A percentile compares a stretch with the other conserved stretches of the same genome.
Evolutionary conservation across 768 basidiomycete species (phyloP).

Genomic region (Rhizopogon salebrosus): DNA sequence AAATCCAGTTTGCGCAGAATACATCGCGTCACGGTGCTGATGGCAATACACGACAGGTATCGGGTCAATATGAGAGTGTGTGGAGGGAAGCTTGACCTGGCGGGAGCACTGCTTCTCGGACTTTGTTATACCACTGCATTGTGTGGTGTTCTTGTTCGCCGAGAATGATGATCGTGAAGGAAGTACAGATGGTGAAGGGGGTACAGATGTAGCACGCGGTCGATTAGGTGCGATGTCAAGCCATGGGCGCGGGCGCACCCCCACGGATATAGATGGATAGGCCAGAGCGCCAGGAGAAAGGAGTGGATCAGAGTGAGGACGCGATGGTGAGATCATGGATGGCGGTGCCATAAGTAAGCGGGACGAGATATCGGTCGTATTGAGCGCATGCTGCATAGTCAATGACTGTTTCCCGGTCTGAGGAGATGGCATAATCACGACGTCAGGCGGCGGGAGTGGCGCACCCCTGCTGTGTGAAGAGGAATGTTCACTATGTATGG

Average conservation of each 20-base stretch:
- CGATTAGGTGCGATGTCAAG: slow-evolving; percentile 10
- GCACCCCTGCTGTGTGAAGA: slow-evolving; percentile 9
- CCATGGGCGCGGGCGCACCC: slow-evolving; percentile 9
- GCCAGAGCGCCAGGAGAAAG: slow-evolving; percentile 7
- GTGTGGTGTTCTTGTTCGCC: slow-evolving; percentile 22
- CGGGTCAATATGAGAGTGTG: slow-evolving; percentile 20
- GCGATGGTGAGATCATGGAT: slow-evolving; percentile 15
- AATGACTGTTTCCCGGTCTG: slow-evolving; percentile 24
- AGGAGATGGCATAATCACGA: slow-evolving; percentile 34
- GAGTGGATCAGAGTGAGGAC: slow-evolving; percentile 30
- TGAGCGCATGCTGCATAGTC: slow-evolving; percentile 33
- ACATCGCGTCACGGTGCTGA: slow-evolving; percentile 56
- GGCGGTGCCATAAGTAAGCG: slow-evolving; percentile 15
- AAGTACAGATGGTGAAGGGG: slow-evolving; percentile 15
- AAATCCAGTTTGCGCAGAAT: slow-evolving; percentile 46
- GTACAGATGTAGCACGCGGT: slow-evolving; percentile 16
- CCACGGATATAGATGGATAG: slow-evolving; percentile 3
- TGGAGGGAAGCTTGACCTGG: slow-evolving; percentile 41
- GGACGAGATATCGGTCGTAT: slow-evolving; percentile 6
- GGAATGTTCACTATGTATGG: neutral
- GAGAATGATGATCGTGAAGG: slow-evolving; percentile 14
- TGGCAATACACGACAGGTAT: slow-evolving; percentile 46
- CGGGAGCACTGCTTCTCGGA: slow-evolving; percentile 58
- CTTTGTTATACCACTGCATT: slow-evolving; percentile 65
- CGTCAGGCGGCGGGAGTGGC: slow-evolving; percentile 17